These are phyloP conservation scores for Mayamaea pseudoterrestris DNA, from an alignment of 108 stramenopile species.

Conservation along the genomic window DNA sequence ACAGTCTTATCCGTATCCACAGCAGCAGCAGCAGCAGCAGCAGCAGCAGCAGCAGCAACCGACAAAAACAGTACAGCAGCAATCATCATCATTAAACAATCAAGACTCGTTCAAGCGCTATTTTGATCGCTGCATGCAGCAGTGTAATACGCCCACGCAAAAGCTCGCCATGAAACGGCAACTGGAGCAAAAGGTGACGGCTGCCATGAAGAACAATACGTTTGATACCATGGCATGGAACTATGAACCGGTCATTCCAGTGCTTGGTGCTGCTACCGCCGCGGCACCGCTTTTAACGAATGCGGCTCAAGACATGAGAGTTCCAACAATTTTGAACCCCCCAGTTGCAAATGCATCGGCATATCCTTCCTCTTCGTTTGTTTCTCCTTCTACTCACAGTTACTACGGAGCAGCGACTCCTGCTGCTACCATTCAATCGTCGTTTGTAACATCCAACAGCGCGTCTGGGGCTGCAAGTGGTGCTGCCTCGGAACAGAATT, in stretches of 20 bases:
- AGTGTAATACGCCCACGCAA: slow-evolving; percentile 6
- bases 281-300: slow-evolving; percentile 2
- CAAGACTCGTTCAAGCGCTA: slow-evolving; percentile 18
- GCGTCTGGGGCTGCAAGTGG: too few species aligned
- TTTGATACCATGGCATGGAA: slow-evolving; percentile 29
- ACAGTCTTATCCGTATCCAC: background rate
- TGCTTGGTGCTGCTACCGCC: slow-evolving; percentile 4
- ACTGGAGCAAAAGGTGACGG: slow-evolving; percentile 18
- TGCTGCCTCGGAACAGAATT: too few species aligned
- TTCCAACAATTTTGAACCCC: too few species aligned
- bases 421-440: too few species aligned
- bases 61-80: slow-evolving; percentile 3
- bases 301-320: too few species aligned
- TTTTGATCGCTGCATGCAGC: slow-evolving; percentile 23
- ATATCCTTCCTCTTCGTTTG: too few species aligned
- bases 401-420: too few species aligned
- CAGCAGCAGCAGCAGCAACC: slow-evolving; percentile 7
- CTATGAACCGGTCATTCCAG: slow-evolving; percentile 14
- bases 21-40: slow-evolving; percentile 7
- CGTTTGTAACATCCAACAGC: too few species aligned
- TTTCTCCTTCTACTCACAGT: too few species aligned
- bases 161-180: slow-evolving; percentile 11
- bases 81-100: background rate
- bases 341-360: too few species aligned
- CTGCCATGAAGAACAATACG: slow-evolving; percentile 17